Evolutionary conservation across 2,329 filamentous ascomycete species (phyloP), one percentile per base, ranked within the genome.

Genomic region (Botrytis hyacinthi): DNA sequence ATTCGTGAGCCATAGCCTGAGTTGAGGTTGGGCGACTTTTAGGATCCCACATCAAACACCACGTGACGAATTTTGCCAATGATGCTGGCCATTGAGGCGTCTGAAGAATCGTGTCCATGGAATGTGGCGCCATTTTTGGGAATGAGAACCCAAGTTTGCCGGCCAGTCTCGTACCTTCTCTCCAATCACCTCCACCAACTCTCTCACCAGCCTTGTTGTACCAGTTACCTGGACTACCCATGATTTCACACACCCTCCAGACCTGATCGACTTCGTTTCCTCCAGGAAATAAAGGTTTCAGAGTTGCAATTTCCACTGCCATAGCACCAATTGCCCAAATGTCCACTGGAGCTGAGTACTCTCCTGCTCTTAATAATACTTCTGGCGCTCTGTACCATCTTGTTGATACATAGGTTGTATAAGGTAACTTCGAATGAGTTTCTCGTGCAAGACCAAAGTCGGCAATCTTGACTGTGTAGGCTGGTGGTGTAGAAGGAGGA

Each of bases 11-110:
- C 77, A 99, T 85, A n/a, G 96, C 95, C 83, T 99, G 95, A 0
- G 92, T 91, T 2, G 95, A 98, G 6, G 95, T 98, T 62, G 96
- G 96, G 75, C 96, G 89, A 80, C 86, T 90, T 85, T 95, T 97
- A 18, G 96, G 96, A 82, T 99, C 96, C 96, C 96, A 99, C 93
- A 98, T 96, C 77, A 99, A 84, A 83, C 96, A 99, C 94, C 94
- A 98, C 26, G 96, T 99, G 74, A 99, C 96, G 80, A 99, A 98
- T 74, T 97, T 90, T 79, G 92, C 92, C 72, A 99, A 87, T 32
- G 94, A 92, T 1, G 91, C 84, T 9, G 96, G 96, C 96, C 96
- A 99, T 80, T 97, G 93, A 26, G 96, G 94, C 40, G 92, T 82
- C 80, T 94, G 94, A 12, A 99, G 87, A 77, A 98, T 96, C 8